Evolutionary conservation across 306 rosid species (phyloP), one percentile per base, ranked within the genome.

Genomic region (Prinsepia uniflora): DNA sequence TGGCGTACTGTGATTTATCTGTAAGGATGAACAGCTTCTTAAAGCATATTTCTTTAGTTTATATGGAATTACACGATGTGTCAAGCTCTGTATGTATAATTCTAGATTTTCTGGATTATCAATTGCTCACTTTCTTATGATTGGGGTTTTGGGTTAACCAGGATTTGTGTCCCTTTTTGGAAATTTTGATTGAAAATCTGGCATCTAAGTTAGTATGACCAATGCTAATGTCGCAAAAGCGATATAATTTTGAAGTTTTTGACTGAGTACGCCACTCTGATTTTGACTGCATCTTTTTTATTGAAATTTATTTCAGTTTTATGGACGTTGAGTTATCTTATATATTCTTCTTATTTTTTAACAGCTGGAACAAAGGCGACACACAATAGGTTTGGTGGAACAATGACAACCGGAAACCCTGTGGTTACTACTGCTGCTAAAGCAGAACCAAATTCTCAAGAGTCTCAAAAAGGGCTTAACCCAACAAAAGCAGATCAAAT

Each of bases 391-490:
- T 44, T 19, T 44, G 55, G 68, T 18, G 61, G 52, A 55, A 50
- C 70, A 62, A 67, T 55, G 72, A 71, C 75, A 19, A 20, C 74
- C 22, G 78, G 68, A 65, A 86, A 52, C 57, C 24, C 57, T 52
- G 10, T 52, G 57, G 71, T 71, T 58, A 15, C 80, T 34, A 58
- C 75, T 36, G 77, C 75, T 20, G 71, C 56, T 22, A 87, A 85
- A 78, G 43, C 79, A 42, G 86, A 75, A 71, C 72, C 68, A 45
- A 78, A 80, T 75, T 72, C 85, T 58, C 88, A 84, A 24, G 83
- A 82, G 72, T 72, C 85, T 58, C 88, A 84, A 24, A 83, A 82
- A 74, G 81, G 61, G 69, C 54, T 60, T 15, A 57, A 57, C 40
- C 55, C 63, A 4, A 52, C 68, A 12, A 79, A 72, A 67, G 59